Evolutionary conservation across 352 stramenopile species (phyloP).

Genomic region (Phytophthora sp.): DNA sequence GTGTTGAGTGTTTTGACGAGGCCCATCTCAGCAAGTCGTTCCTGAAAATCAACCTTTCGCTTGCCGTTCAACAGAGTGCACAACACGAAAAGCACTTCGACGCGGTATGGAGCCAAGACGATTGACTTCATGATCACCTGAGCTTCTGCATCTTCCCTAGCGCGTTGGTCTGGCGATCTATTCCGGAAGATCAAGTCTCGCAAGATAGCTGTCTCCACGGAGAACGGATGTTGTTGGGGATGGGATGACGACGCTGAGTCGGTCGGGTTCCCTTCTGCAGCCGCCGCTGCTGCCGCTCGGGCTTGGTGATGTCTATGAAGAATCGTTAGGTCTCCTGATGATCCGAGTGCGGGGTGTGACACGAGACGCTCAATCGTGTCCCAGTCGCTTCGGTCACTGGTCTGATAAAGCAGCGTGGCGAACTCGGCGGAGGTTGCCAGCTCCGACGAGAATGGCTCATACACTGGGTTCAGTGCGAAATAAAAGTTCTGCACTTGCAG

Average conservation of each 20-base stretch:
- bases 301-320: conserved; percentile 46
- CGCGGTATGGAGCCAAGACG: conserved; percentile 91
- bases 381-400: conserved; percentile 77
- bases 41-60: conserved; percentile 93
- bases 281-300: conserved; percentile 16
- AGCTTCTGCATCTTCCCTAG: conserved; percentile 69
- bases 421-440: conserved; percentile 84
- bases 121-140: conserved; percentile 94
- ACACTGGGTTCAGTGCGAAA: conserved; percentile 81
- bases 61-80: conserved; percentile 96
- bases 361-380: conserved; percentile 72
- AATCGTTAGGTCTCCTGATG: conserved; percentile 59
- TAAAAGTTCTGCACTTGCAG: conserved; percentile 89
- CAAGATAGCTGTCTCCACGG: conserved; percentile 71
- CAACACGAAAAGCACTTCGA: conserved; percentile 97
- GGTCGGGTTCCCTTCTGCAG: conserved; percentile 6
- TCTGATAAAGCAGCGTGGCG: conserved; percentile 79
- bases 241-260: conserved; percentile 27
- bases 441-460: conserved; percentile 84
- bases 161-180: conserved; percentile 53
- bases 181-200: conserved; percentile 80
- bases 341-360: conserved; percentile 49
- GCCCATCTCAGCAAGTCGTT: conserved; percentile 85
- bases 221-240: conserved; percentile 48
- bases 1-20: conserved; percentile 90